Evolutionary conservation across 768 basidiomycete species (phyloP).

Genomic region (Strobilomyces dryophilus): DNA sequence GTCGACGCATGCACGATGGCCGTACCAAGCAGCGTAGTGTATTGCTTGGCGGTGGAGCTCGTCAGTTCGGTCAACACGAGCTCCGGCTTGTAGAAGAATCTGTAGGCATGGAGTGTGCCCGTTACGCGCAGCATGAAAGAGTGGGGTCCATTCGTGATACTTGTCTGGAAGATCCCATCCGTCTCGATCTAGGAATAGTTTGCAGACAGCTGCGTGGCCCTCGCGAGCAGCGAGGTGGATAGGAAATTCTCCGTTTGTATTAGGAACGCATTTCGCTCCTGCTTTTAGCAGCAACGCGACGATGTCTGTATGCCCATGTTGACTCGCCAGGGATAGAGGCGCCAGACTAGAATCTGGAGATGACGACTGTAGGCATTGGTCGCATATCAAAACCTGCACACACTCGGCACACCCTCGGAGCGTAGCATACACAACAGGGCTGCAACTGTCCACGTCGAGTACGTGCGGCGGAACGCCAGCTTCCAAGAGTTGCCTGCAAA

Average conservation of each 20-base stretch:
- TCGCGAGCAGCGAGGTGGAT: slow-evolving; percentile 94
- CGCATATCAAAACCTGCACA: slow-evolving; percentile 75
- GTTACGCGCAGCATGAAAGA: slow-evolving; percentile 91
- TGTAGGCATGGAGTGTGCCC: slow-evolving; percentile 72
- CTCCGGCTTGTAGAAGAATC: slow-evolving; percentile 76
- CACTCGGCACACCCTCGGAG: slow-evolving; percentile 80
- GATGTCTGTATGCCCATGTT: slow-evolving; percentile 83
- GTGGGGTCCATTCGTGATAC: slow-evolving; percentile 97
- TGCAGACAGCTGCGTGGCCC: slow-evolving; percentile 85
- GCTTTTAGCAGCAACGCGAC: slow-evolving; percentile 71
- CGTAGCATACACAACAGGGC: slow-evolving; percentile 90
- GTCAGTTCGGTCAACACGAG: slow-evolving; percentile 71
- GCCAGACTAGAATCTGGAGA: slow-evolving; percentile 64
- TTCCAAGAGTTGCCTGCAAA: slow-evolving; percentile 74
- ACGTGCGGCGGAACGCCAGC: slow-evolving; percentile 61
- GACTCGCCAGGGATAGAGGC: slow-evolving; percentile 88
- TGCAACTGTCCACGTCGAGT: slow-evolving; percentile 91
- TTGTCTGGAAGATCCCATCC: slow-evolving; percentile 91
- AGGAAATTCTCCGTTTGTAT: slow-evolving; percentile 95
- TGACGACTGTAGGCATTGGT: slow-evolving; percentile 60
- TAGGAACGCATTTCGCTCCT: slow-evolving; percentile 76
- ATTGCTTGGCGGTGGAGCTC: slow-evolving; percentile 82
- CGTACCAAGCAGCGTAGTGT: slow-evolving; percentile 97
- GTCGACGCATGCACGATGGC: slow-evolving; percentile 66
- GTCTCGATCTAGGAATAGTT: slow-evolving; percentile 63